Percentiles rank a stretch among this genome's conserved stretches.
phyloP scores from a whole-genome alignment of 768 basidiomycete species.

The Coprinellus micaceus region DNA sequence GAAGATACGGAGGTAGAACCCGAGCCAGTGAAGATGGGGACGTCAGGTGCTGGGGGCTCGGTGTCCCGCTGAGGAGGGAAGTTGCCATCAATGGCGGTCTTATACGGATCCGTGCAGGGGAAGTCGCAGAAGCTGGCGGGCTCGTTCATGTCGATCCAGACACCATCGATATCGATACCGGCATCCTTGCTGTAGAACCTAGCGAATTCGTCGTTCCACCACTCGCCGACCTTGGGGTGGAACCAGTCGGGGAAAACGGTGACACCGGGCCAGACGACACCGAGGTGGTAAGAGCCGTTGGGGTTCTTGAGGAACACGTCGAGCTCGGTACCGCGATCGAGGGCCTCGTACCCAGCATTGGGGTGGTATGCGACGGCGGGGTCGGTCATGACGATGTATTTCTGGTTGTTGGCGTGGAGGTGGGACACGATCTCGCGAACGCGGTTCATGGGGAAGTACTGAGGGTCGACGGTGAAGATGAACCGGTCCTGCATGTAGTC shows the following conservation, averaged over 20 bases:
- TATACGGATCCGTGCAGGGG: constrained; percentile 59
- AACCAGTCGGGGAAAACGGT: constrained; percentile 51
- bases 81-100: constrained; percentile 47
- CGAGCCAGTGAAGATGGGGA: constrained; percentile 43
- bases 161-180: constrained; percentile 65
- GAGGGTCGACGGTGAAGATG: constrained; percentile 65
- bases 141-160: constrained; percentile 79
- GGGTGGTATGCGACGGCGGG: constrained; percentile 60
- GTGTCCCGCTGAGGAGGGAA: constrained; percentile 53
- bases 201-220: constrained; percentile 59
- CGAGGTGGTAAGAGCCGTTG: constrained; percentile 55
- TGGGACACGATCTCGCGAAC: constrained; percentile 66
- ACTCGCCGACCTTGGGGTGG: not conserved
- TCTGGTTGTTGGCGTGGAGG: constrained; percentile 57
- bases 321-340: constrained; percentile 46
- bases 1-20: constrained; percentile 10
- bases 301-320: constrained; percentile 62
- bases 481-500: constrained; percentile 70
- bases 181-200: constrained; percentile 49
- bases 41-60: constrained; percentile 48
- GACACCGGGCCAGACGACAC: constrained; percentile 66
- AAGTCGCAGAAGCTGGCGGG: constrained; percentile 63
- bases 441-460: constrained; percentile 59
- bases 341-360: constrained; percentile 46
- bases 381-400: constrained; percentile 67